Conservation (phyloP, 2,329 filamentous ascomycete genomes). For the Pleurostoma richardsiae region DNA sequence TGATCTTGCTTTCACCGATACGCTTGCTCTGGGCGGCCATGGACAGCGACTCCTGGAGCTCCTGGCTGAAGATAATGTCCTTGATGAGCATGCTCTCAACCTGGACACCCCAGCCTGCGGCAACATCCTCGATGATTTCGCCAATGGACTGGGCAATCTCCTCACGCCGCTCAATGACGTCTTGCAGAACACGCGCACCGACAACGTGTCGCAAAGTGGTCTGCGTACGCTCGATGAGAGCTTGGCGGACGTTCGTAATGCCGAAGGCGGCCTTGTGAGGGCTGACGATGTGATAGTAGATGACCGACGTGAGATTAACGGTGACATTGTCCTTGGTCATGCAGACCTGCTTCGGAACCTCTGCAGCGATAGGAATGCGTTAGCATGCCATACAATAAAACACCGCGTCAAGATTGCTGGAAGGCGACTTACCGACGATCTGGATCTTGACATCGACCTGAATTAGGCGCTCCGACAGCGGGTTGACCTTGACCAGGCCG, state of each 20-base stretch:
- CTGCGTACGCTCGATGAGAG: slow-evolving; percentile 96
- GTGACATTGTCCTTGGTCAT: slow-evolving; percentile 99
- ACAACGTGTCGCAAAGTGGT: slow-evolving; percentile 96
- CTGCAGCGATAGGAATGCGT: slow-evolving; percentile 24
- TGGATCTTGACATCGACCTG: slow-evolving; percentile 99
- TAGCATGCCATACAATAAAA: too few species aligned
- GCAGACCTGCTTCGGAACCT: slow-evolving; percentile 93
- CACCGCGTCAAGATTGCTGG: background rate
- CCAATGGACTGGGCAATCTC: slow-evolving; percentile 93
- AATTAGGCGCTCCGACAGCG: slow-evolving; percentile 81
- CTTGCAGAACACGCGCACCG: slow-evolving; percentile 89
- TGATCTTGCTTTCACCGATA: slow-evolving; percentile 97
- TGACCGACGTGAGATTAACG: slow-evolving; percentile 88
- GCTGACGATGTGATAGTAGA: slow-evolving; percentile 96
- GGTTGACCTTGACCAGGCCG: slow-evolving; percentile 95
- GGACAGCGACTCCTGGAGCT: slow-evolving; percentile 90
- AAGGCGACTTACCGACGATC: slow-evolving; percentile 61
- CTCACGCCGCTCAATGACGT: slow-evolving; percentile 96
- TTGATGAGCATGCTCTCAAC: slow-evolving; percentile 99
- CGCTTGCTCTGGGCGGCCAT: slow-evolving; percentile 99
- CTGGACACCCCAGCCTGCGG: slow-evolving; percentile 87
- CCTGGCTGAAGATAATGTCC: slow-evolving; percentile 95
- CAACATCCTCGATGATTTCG: slow-evolving; percentile 96
- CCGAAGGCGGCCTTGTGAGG: slow-evolving; percentile 97
- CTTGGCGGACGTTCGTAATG: slow-evolving; percentile 89